Evolutionary conservation across 306 rosid species (phyloP), one percentile per base, ranked within the genome.

Genomic region (Cajanus cajan): DNA sequence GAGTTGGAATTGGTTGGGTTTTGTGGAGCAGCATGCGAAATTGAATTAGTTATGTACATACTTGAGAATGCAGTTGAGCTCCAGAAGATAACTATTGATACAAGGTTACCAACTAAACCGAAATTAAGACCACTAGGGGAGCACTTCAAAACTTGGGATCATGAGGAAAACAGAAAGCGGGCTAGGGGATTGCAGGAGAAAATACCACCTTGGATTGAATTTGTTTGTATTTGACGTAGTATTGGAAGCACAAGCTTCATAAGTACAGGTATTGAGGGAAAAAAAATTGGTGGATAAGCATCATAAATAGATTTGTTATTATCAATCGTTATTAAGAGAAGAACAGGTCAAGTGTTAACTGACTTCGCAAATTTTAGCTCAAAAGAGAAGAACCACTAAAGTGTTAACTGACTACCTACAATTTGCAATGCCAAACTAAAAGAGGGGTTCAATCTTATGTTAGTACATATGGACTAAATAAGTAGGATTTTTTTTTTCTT

Each of bases 1-100:
- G 85, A 81, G 74, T 47, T 85, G 71, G 78, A 81, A 71, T 21
- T 81, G 48, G 22, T 85, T 28, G 83, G 85, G 24, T 80, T 84
- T 84, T 65, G 78, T 66, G 85, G 88, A 37, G 78, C 69, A 37
- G 39, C 62, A 8, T 24, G 80, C 80, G 85, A 80, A 47, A 80
- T 76, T 84, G 85, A 84, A 64, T 28, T 80, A 18, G 54, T 57
- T 18, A 64, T 15, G 79, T 24, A 55, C 40, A 3, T 80, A 28
- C 4, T 84, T 76, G 68, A 71, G 37, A 71, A 71, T 65, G 68
- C 83, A 28, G 55, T 28, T 71, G 68, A 66, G 34, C 85, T 85
- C 16, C 25, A 57, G 25, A 85, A 81, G 80, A 77, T 85, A 48
- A 81, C 64, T 41, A 77, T 81, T 57, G 85, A 85, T 73, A 78